Percentiles rank a stretch among this genome's conserved stretches.
Evolutionary conservation across 2,329 filamentous ascomycete species (phyloP).

Genomic region (Coniella vitis): DNA sequence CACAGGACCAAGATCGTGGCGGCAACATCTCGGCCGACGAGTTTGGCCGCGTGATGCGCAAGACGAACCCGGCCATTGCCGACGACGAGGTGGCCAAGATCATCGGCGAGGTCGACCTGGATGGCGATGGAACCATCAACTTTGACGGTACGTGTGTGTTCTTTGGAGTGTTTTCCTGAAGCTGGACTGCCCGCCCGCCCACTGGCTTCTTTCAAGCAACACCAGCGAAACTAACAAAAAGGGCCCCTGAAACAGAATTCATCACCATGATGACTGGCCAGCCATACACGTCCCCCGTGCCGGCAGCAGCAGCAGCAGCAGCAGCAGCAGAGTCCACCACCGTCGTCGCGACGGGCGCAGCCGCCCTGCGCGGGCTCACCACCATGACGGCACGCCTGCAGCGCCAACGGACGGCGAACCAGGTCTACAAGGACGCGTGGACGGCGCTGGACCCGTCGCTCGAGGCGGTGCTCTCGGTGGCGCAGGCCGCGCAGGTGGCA

Average conservation of each 20-base stretch:
- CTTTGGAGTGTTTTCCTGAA: background rate
- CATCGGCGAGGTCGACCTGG: constrained; percentile 31
- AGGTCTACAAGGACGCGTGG: constrained; percentile 25
- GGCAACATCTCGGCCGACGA: constrained; percentile 32
- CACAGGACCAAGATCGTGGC: constrained; percentile 13
- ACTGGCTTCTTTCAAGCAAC: too few species aligned
- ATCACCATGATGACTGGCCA: constrained; percentile 36
- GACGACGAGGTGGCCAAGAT: constrained; percentile 31
- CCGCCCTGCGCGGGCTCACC: constrained; percentile 12
- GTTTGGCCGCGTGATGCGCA: constrained; percentile 30
- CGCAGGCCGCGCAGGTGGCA: constrained; percentile 27
- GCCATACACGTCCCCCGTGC: constrained; percentile 23
- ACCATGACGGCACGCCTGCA: constrained; percentile 14
- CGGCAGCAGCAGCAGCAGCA: constrained; percentile 9
- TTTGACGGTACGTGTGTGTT: constrained; percentile 27
- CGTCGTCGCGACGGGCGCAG: constrained; percentile 11
- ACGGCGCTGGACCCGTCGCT: constrained; percentile 27
- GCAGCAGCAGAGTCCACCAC: constrained; percentile 23
- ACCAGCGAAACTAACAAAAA: too few species aligned
- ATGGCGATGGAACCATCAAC: constrained; percentile 32
- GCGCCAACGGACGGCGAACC: constrained; percentile 14
- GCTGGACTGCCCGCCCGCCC: too few species aligned
- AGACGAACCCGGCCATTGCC: constrained; percentile 23
- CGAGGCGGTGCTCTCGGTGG: constrained; percentile 27
- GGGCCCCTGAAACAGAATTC: constrained; percentile 24